These are phyloP conservation scores for Smallanthus sonchifolius DNA, from an alignment of 129 eudicot species.

Conservation along the genomic window DNA sequence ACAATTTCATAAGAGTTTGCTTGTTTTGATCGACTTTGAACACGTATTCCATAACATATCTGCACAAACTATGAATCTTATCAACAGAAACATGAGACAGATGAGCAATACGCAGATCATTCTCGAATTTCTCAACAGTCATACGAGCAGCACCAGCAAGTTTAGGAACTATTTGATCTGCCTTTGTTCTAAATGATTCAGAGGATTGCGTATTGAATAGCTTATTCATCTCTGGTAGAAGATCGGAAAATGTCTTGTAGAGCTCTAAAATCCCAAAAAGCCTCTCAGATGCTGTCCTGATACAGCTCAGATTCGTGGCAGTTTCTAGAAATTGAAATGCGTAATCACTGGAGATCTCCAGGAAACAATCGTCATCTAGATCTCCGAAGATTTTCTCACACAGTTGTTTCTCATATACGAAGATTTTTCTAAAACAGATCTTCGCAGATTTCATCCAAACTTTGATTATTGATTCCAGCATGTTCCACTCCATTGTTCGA, in stretches of 20 bases:
- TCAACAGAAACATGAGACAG: background rate
- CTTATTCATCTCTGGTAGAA: background rate
- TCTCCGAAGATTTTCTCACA: background rate
- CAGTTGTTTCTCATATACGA: background rate
- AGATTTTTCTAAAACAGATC: background rate
- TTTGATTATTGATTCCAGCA: background rate
- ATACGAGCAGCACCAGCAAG: background rate
- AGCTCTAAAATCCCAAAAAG: slow-evolving; percentile 6
- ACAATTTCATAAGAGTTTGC: background rate
- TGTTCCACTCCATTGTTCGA: background rate
- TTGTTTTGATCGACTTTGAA: background rate
- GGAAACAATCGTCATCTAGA: background rate
- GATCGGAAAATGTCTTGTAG: background rate
- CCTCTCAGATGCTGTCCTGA: background rate
- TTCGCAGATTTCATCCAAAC: background rate
- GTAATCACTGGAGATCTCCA: background rate
- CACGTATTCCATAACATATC: background rate
- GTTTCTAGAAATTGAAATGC: background rate
- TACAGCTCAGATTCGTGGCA: background rate
- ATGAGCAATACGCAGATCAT: background rate
- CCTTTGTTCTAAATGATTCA: background rate
- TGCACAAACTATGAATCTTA: background rate
- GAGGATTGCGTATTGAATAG: background rate
- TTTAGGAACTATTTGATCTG: background rate
- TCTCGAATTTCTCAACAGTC: background rate